These are phyloP conservation scores for Cadophora sp. DNA, from an alignment of 2,329 filamentous ascomycete genomes.

Conservation along the genomic window DNA sequence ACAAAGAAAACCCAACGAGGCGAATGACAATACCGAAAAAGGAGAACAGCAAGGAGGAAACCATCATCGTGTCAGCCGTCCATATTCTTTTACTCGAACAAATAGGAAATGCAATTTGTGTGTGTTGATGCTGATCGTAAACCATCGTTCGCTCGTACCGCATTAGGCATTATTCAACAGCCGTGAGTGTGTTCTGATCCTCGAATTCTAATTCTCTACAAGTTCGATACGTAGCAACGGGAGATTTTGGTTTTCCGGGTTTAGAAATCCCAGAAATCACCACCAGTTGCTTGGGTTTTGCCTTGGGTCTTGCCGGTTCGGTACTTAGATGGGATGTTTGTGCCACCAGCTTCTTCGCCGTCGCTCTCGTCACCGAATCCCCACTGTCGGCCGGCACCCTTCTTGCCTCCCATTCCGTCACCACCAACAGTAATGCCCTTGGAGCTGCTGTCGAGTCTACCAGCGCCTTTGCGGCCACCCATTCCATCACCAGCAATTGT, in stretches of 20 bases:
- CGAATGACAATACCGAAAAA: background rate
- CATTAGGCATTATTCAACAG: constrained; percentile 34
- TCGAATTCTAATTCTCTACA: constrained; percentile 9
- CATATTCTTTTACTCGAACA: constrained; percentile 12
- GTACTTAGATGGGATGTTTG: constrained; percentile 40
- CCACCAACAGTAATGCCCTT: constrained; percentile 43
- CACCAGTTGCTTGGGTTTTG: constrained; percentile 41
- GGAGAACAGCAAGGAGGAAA: constrained; percentile 16
- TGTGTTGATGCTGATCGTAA: constrained; percentile 30
- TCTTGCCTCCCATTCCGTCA: constrained; percentile 42
- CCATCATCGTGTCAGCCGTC: constrained; percentile 12
- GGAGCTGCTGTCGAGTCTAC: constrained; percentile 55
- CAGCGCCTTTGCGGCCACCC: constrained; percentile 41
- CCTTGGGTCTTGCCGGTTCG: constrained; percentile 40
- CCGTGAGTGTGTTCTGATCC: constrained; percentile 24
- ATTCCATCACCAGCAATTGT: constrained; percentile 58
- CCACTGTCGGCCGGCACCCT: constrained; percentile 53
- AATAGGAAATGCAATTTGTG: constrained; percentile 19
- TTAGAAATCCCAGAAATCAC: constrained; percentile 49
- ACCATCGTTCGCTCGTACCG: constrained; percentile 28
- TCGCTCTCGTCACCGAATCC: constrained; percentile 61
- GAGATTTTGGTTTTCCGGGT: background rate
- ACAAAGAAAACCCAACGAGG: background rate
- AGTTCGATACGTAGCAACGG: background rate
- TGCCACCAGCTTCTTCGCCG: constrained; percentile 46